Base-by-base conservation (phyloP, 75 land plant species). In the Pinus albicaulis region DNA sequence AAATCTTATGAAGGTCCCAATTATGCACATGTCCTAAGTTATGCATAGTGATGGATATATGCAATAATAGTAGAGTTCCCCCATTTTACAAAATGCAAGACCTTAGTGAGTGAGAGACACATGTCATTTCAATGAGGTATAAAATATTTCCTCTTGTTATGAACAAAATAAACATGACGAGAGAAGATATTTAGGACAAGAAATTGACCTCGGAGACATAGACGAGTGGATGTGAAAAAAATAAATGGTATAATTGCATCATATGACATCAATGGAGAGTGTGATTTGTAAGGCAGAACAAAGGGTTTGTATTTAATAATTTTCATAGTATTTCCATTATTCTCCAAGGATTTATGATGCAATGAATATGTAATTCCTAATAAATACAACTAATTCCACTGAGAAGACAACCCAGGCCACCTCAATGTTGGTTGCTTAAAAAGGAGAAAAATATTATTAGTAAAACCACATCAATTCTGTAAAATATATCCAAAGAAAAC, bases 21-120 rank as follows among this genome's bases (percentile, higher is more conserved):
- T 14, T 69, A 77, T 60, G 81, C 44, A 6, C 80, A 81, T 55
- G 80, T 69, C 0, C 57, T 34, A 14, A 23, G 62, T 15, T 65
- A 74, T 71, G 82, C 82, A 24, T 74, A 77, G 25, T 77, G 80
- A 26, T 71, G 79, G 74, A 80, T 80, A 23, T 69, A 81, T 16
- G 82, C 82, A 6, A 55, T 81, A 59, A 81, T 81, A 68, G 82
- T 80, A 24, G 80, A 81, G 70, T 44, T 81, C 20, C 63, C 17
- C 12, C 82, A 81, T 13, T 78, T 81, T 19, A 80, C 55, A 24
- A 59, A 69, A 31, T 80, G 58, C n/a, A 56, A 78, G 20, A 34
- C 57, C 57, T 24, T 16, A 25, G 53, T 55, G 26, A 31, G 7
- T 23, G 24, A 38, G 3, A 16, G 2, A 11, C 5, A 17, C 25